Conservation (phyloP, 257 asterid genomes). For the Knoxia roxburghii region DNA sequence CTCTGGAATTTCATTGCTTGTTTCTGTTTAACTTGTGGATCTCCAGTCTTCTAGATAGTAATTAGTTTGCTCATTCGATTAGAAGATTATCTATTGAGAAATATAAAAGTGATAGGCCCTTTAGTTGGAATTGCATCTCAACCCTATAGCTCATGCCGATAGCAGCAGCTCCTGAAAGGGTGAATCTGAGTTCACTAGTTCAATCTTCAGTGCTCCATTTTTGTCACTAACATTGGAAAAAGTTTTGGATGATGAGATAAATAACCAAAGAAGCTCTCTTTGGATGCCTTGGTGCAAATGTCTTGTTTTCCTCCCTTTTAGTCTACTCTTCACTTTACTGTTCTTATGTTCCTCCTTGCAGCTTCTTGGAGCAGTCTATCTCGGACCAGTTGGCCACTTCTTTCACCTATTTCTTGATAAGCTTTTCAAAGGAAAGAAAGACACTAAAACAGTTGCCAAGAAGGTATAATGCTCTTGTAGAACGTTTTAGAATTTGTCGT, state of each 20-base stretch:
- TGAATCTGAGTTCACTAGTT: background rate
- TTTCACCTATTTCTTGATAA: constrained; percentile 76
- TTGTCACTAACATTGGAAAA: too few relatives aligned
- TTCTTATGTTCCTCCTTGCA: constrained; percentile 29
- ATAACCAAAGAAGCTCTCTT: background rate
- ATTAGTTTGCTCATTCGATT: background rate
- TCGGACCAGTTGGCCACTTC: constrained; percentile 92
- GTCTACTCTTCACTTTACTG: too few relatives aligned
- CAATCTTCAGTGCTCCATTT: background rate
- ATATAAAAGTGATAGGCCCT: background rate
- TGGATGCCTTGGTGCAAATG: background rate
- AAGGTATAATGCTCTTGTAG: constrained; percentile 46
- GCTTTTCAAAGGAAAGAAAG: constrained; percentile 87
- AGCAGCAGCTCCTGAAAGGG: background rate
- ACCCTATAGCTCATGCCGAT: background rate
- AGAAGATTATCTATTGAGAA: background rate
- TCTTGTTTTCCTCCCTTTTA: background rate
- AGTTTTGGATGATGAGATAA: too few relatives aligned
- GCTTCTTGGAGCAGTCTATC: constrained; percentile 85
- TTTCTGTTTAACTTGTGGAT: background rate
- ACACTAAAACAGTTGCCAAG: constrained; percentile 77
- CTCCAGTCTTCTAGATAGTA: background rate
- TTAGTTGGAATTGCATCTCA: background rate
- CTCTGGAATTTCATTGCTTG: too few relatives aligned
- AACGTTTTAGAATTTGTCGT: background rate